Conservation (phyloP, 805 yeast species). For the Hanseniaspora jakobsenii region DNA sequence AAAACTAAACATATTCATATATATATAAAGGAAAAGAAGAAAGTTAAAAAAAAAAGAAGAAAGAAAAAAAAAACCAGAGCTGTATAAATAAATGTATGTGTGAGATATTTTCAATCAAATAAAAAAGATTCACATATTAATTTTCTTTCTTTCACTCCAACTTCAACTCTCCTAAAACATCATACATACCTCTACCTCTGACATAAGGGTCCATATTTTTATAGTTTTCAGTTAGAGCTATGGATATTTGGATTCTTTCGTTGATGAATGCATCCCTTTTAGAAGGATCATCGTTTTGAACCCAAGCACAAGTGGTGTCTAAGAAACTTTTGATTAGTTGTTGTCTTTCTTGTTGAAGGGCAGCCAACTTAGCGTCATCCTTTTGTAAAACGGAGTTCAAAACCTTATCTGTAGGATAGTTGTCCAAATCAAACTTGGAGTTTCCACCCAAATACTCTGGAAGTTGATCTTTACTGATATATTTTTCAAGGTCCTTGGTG, state of each 20-base stretch:
- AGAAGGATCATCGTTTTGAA: conserved; percentile 45
- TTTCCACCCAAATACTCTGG: conserved; percentile 70
- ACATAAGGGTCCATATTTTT: conserved; percentile 64
- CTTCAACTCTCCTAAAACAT: conserved; percentile 51
- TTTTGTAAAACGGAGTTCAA: conserved; percentile 34
- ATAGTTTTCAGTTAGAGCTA: conserved; percentile 49
- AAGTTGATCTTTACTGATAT: conserved; percentile 46
- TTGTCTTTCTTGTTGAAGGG: conserved; percentile 41
- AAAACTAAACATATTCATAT: no score
- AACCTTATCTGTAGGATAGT: conserved; percentile 44
- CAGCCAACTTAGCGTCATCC: conserved; percentile 36
- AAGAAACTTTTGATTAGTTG: conserved; percentile 43
- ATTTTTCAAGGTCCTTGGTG: conserved; percentile 51
- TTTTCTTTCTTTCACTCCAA: conserved; percentile 13
- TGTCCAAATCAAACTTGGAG: conserved; percentile 41
- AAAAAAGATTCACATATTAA: not conserved
- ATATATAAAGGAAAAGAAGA: no score
- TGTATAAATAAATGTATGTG: no score
- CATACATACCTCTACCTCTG: conserved; percentile 68
- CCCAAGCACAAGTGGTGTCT: conserved; percentile 64
- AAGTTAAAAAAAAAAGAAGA: no score
- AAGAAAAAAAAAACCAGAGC: not conserved
- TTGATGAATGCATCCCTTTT: conserved; percentile 38
- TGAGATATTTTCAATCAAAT: not conserved
- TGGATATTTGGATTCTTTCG: conserved; percentile 44